Evolutionary conservation across 2,329 filamentous ascomycete genomes (phyloP).

Genomic region (Thermomyces lanuginosus): DNA sequence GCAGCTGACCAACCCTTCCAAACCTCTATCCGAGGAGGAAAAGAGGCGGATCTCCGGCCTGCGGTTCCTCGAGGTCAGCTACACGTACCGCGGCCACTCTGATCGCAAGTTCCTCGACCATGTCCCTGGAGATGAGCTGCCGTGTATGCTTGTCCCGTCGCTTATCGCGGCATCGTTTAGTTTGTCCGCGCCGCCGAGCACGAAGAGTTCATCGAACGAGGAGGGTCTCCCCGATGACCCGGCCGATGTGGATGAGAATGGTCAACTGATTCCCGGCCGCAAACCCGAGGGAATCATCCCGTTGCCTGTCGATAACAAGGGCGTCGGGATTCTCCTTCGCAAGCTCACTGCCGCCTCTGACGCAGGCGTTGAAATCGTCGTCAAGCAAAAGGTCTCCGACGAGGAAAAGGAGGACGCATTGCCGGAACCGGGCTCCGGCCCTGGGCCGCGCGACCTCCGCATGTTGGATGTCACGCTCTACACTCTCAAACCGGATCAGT

Average conservation of each 20-base stretch:
- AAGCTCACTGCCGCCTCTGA: too few species aligned
- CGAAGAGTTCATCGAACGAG: constrained; percentile 10
- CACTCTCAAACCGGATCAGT: constrained; percentile 19
- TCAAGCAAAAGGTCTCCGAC: constrained; percentile 5
- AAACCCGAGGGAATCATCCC: constrained; percentile 6
- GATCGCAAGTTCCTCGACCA: constrained; percentile 27
- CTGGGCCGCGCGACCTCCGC: constrained; percentile 16
- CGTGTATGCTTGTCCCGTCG: constrained; percentile 19
- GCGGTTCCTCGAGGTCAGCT: constrained; percentile 32
- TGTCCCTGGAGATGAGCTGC: constrained; percentile 23
- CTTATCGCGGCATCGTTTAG: constrained; percentile 25
- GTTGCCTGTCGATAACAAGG: too few species aligned
- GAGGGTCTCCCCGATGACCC: constrained; percentile 10
- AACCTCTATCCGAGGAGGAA: too few species aligned
- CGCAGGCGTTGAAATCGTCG: constrained; percentile 3
- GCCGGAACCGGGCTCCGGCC: constrained; percentile 14
- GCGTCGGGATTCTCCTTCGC: too few species aligned
- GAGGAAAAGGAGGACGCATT: constrained; percentile 8
- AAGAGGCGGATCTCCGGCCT: constrained; percentile 19
- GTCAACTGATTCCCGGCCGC: constrained; percentile 5
- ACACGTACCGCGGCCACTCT: constrained; percentile 30
- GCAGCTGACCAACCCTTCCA: too few species aligned
- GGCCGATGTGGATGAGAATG: constrained; percentile 6
- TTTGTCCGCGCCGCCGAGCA: constrained; percentile 14
- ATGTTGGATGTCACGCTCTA: constrained; percentile 29